These are phyloP conservation scores for Guyanaporus albipodus DNA, from an alignment of 768 basidiomycete species.

Conservation along the genomic window DNA sequence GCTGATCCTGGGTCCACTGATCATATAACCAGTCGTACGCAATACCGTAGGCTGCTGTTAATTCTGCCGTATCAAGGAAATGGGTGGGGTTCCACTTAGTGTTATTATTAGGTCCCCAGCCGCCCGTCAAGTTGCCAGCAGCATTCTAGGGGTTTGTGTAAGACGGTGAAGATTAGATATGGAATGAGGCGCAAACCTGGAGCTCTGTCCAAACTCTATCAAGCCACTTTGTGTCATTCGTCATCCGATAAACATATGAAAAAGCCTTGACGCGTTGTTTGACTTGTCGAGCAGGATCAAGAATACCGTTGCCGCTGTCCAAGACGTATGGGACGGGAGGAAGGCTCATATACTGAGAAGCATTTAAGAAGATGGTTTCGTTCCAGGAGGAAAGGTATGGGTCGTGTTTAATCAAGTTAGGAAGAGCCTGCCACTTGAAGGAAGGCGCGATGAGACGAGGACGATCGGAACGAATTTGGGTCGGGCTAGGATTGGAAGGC, in stretches of 20 bases:
- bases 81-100: constrained; percentile 84
- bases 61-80: constrained; percentile 92
- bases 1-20: constrained; percentile 71
- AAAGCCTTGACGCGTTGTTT: constrained; percentile 93
- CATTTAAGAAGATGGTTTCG: constrained; percentile 84
- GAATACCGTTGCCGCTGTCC: constrained; percentile 87
- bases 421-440: constrained; percentile 88
- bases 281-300: constrained; percentile 85
- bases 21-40: constrained; percentile 98
- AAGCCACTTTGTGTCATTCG: constrained; percentile 88
- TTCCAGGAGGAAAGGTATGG: constrained; percentile 91
- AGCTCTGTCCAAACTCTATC: constrained; percentile 84
- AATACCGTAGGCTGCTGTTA: constrained; percentile 83
- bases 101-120: constrained; percentile 60
- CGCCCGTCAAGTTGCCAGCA: constrained; percentile 59
- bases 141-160: constrained; percentile 47
- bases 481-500: constrained; percentile 59
- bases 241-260: constrained; percentile 85
- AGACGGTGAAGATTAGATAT: neutral
- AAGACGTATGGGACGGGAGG: constrained; percentile 65
- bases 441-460: constrained; percentile 88
- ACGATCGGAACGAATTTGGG: constrained; percentile 66
- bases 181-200: constrained; percentile 47
- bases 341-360: constrained; percentile 61
- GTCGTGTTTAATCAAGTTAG: constrained; percentile 71